Base-by-base conservation (phyloP, 441 rosid species). In the Euphorbia schlechtendalii region DNA sequence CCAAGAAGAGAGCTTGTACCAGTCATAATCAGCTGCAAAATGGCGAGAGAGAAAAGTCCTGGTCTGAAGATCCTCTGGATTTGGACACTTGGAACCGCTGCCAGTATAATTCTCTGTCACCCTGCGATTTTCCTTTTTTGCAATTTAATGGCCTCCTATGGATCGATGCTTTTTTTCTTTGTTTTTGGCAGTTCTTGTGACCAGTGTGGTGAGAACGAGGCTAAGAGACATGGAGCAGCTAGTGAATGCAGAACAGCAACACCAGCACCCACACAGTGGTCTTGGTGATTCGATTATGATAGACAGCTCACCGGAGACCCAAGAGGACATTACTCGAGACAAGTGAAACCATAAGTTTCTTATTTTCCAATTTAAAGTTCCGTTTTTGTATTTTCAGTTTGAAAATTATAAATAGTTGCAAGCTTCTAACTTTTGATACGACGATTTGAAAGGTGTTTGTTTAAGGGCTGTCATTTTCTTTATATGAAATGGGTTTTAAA, bases 31-130 rank as follows among this genome's bases (percentile, higher is more conserved):
- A 38, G 41, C 41, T 38, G 6, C 9, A 59, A 61, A 61, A 89
- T 83, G 95, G 74, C 72, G 69, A 80, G 90, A 70, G 90, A 86
- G 72, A 81, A 71, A 78, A 86, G 89, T 68, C 93, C 97, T 8
- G 97, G 93, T 63, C 75, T 88, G 63, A 90, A 85, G 77, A 91
- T 91, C 73, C 93, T 91, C 68, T 91, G 96, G 97, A 22, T 86
- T 48, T 91, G 97, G 97, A 86, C 97, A 52, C 38, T 90, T 53
- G 97, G 93, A 70, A 90, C 97, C 32, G 96, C 97, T 40, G 96
- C 90, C 38, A 80, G 95, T 89, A 70, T 0, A n/a, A 32, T 59
- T 28, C 18, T 5, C 6, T 6, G 3, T 61, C 24, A 59, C 52
- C 28, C 38, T 58, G 6, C 28, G 38, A 17, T 22, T 20, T 6